Evolutionary conservation across 2,329 filamentous ascomycete genomes (phyloP).

Genomic region (Amesomyces nigricolor): DNA sequence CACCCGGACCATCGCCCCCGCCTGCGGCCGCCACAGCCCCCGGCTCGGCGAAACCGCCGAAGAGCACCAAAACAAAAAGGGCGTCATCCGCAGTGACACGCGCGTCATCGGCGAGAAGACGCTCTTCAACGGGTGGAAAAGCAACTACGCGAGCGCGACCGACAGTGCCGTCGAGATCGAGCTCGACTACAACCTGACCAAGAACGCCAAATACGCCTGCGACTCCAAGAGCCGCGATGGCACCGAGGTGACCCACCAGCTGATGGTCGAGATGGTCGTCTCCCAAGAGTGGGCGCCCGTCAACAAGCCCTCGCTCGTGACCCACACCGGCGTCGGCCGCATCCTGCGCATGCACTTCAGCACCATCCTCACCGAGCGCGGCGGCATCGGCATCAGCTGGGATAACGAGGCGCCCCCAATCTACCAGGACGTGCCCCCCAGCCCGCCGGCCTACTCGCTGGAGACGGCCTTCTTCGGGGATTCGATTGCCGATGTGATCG

Average conservation of each 20-base stretch:
- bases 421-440: slow-evolving; percentile 87
- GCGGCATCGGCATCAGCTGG: slow-evolving; percentile 88
- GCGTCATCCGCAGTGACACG: slow-evolving; percentile 65
- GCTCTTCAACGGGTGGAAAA: slow-evolving; percentile 86
- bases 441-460: slow-evolving; percentile 65
- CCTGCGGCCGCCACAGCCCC: slow-evolving; percentile 69
- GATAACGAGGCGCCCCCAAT: slow-evolving; percentile 92
- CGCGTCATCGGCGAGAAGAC: slow-evolving; percentile 76
- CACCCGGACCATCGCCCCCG: slow-evolving; percentile 69
- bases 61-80: slow-evolving; percentile 49
- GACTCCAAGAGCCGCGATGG: slow-evolving; percentile 70
- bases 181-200: slow-evolving; percentile 65
- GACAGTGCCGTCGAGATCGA: slow-evolving; percentile 68
- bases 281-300: slow-evolving; percentile 80
- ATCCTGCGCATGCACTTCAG: slow-evolving; percentile 91
- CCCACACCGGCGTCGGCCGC: slow-evolving; percentile 82
- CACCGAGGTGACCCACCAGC: slow-evolving; percentile 73
- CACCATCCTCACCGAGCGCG: slow-evolving; percentile 73
- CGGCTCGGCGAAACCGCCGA: slow-evolving; percentile 42
- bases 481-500: slow-evolving; percentile 37
- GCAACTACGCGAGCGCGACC: slow-evolving; percentile 45
- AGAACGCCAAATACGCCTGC: slow-evolving; percentile 62
- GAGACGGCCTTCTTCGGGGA: slow-evolving; percentile 30
- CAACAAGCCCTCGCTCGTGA: slow-evolving; percentile 61
- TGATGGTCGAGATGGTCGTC: slow-evolving; percentile 90